A percentile compares a stretch with the other conserved stretches of the same genome.
Conservation (phyloP, 2,329 filamentous ascomycete genomes). For the Fusarium annulatum region DNA sequence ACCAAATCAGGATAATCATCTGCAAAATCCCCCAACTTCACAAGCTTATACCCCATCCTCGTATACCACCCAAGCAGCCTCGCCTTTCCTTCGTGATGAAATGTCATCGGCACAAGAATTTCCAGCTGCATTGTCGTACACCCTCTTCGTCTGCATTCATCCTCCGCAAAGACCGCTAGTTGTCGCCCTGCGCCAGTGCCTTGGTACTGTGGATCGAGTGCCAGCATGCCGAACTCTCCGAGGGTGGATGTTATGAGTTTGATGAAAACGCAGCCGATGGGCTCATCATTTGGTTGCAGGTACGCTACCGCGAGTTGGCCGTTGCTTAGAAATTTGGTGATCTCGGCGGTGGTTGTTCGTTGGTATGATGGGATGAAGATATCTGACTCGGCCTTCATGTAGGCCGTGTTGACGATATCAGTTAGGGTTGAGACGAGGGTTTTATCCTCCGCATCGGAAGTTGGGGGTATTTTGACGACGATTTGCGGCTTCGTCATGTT, state of each 20-base stretch:
- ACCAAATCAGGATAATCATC: constrained; percentile 46
- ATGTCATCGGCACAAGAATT: constrained; percentile 43
- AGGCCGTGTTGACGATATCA: constrained; percentile 45
- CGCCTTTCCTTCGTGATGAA: constrained; percentile 43
- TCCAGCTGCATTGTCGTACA: constrained; percentile 47
- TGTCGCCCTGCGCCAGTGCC: constrained; percentile 42
- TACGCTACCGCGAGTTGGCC: constrained; percentile 43
- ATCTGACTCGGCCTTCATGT: constrained; percentile 40
- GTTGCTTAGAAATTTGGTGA: constrained; percentile 35
- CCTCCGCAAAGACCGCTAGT: constrained; percentile 45
- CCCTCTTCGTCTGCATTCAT: constrained; percentile 41
- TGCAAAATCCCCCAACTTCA: constrained; percentile 43
- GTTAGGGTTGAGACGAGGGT: constrained; percentile 25
- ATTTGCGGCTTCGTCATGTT: background rate
- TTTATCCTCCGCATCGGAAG: constrained; percentile 32
- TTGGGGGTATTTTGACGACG: constrained; percentile 36
- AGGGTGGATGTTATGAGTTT: constrained; percentile 32
- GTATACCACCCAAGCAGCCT: constrained; percentile 46
- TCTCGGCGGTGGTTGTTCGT: constrained; percentile 38
- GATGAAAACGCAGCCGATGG: constrained; percentile 45
- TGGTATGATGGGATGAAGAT: constrained; percentile 45
- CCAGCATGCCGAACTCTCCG: constrained; percentile 47
- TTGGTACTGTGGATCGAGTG: constrained; percentile 38
- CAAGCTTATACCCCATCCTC: constrained; percentile 44
- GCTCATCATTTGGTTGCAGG: background rate